These are phyloP conservation scores for Mycena belliarum DNA, from an alignment of 768 basidiomycete species.

Conservation along the genomic window DNA sequence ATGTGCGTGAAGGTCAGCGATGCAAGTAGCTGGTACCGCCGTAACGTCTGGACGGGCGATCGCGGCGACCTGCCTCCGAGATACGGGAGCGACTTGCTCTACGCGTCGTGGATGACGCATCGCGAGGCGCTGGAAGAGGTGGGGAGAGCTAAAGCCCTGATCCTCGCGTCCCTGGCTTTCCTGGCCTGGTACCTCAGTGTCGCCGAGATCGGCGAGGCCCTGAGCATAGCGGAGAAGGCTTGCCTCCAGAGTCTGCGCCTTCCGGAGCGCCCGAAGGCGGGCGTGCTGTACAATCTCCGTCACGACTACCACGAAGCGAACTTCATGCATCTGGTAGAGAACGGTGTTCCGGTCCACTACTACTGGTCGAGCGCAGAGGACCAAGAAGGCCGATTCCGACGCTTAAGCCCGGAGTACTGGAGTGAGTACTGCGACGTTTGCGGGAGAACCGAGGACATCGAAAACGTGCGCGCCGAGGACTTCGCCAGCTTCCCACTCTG, in stretches of 20 bases:
- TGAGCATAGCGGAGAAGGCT: too few species aligned
- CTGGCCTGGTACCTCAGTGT: background rate
- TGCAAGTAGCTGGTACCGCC: too few species aligned
- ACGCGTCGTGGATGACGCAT: too few species aligned
- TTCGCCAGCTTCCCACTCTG: background rate
- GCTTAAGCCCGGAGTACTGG: background rate
- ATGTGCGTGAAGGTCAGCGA: too few species aligned
- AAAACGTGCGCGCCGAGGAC: background rate
- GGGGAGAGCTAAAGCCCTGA: background rate
- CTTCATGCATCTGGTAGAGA: background rate
- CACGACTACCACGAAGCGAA: background rate
- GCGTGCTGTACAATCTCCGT: background rate
- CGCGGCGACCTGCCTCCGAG: background rate
- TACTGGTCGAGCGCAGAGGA: background rate
- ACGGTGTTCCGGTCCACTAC: background rate
- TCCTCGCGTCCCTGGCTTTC: background rate
- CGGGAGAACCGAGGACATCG: background rate
- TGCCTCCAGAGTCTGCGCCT: background rate
- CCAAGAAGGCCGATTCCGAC: background rate
- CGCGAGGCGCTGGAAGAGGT: background rate
- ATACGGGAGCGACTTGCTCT: background rate
- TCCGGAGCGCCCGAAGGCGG: background rate
- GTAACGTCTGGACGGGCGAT: too few species aligned
- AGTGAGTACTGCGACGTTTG: background rate
- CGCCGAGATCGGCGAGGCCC: background rate